Conservation (phyloP, 1,284 basidiomycete species). For the Cystobasidium slooffiae region DNA sequence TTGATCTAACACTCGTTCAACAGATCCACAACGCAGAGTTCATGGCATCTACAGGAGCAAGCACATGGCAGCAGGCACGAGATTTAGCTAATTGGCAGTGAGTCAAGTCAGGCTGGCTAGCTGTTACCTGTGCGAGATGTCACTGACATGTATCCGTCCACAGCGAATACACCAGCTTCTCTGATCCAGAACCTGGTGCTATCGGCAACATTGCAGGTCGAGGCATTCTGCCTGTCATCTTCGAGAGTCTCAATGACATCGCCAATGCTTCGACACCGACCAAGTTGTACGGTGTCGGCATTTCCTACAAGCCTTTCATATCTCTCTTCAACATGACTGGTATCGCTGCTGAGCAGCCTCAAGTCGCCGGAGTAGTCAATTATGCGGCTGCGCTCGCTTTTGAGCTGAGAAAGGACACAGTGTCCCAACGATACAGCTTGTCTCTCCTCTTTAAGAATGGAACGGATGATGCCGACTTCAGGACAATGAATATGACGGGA, state of each 20-base stretch:
- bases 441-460: slow-evolving; percentile 85
- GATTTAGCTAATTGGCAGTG: slow-evolving; percentile 77
- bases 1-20: neutral
- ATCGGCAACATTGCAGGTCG: slow-evolving; percentile 67
- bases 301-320: slow-evolving; percentile 86
- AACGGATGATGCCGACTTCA: slow-evolving; percentile 60
- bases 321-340: slow-evolving; percentile 80
- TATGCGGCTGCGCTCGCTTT: slow-evolving; percentile 76
- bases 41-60: slow-evolving; percentile 71
- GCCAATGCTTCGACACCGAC: slow-evolving; percentile 76
- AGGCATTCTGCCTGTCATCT: slow-evolving; percentile 71
- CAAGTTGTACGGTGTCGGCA: slow-evolving; percentile 70
- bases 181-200: slow-evolving; percentile 52
- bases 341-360: slow-evolving; percentile 56
- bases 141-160: slow-evolving; percentile 52
- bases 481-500: slow-evolving; percentile 50
- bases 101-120: slow-evolving; percentile 69
- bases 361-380: slow-evolving; percentile 69
- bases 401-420: slow-evolving; percentile 69
- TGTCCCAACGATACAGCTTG: slow-evolving; percentile 58
- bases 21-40: slow-evolving; percentile 76
- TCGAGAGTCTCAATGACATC: slow-evolving; percentile 72
- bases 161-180: slow-evolving; percentile 59
- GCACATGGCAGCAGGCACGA: slow-evolving; percentile 71
- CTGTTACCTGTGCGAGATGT: slow-evolving; percentile 70